These are phyloP conservation scores for Beauveria asiatica DNA, from an alignment of 2,329 filamentous ascomycete species.

Conservation along the genomic window DNA sequence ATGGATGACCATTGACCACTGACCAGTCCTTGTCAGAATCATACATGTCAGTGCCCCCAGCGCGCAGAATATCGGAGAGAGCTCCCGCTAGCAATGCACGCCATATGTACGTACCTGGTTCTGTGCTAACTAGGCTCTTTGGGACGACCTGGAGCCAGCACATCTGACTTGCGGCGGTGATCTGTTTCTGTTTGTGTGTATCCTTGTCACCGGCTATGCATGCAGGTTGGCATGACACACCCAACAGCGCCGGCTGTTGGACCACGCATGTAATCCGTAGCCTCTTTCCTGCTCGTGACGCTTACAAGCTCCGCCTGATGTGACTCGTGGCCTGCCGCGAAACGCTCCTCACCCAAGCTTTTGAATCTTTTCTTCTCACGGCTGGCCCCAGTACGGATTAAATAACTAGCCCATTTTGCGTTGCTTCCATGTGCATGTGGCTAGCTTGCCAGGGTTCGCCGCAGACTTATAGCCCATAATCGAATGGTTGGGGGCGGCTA, in stretches of 20 bases:
- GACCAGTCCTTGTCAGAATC: neutral
- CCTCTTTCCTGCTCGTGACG: neutral
- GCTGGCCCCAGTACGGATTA: too few species aligned
- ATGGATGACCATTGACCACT: too few species aligned
- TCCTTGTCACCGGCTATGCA: slow-evolving; percentile 11
- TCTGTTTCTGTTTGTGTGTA: slow-evolving; percentile 5
- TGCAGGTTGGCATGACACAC: neutral
- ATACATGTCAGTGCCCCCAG: neutral
- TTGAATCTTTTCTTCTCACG: neutral
- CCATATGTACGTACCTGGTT: slow-evolving; percentile 8
- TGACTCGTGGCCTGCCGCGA: neutral
- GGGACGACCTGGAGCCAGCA: slow-evolving; percentile 9
- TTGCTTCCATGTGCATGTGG: neutral
- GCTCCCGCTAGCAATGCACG: slow-evolving; percentile 7
- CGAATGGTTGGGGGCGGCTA: slow-evolving; percentile 1
- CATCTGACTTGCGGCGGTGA: slow-evolving; percentile 9
- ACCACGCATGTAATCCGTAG: slow-evolving; percentile 5
- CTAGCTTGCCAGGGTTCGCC: neutral
- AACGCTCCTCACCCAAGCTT: neutral
- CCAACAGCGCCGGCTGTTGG: neutral
- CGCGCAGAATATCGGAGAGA: neutral
- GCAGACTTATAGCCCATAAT: slow-evolving; percentile 1
- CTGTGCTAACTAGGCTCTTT: slow-evolving; percentile 7
- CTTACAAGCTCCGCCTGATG: neutral
- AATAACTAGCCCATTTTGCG: too few species aligned